Base-by-base conservation (phyloP, 2,329 filamentous ascomycete species). In the Curvularia eragrostidis region DNA sequence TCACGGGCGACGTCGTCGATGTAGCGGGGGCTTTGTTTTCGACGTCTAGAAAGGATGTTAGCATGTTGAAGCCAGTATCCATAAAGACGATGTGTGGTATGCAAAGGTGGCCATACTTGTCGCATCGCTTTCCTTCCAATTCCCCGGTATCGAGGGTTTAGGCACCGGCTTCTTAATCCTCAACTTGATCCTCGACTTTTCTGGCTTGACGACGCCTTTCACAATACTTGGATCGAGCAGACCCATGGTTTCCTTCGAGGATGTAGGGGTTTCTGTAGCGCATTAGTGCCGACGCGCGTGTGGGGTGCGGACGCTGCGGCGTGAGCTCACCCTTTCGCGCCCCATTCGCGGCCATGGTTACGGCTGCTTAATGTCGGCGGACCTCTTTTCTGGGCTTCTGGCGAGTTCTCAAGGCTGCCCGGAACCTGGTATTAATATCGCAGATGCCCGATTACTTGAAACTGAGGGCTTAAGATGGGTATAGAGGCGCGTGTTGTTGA, bases 121-220 rank as follows among this genome's bases (percentile, higher is more conserved):
- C 24, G 86, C 78, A 46, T 89, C 80, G 64, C 81, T 85, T 66
- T 90, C 88, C 66, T 84, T 85, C 89, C 89, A 91, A 68, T 89
- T 90, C 23, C 89, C 89, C 4, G 87, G 84, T 66, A 89, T 87
- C 54, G 78, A 85, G 54, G 87, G 82, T 73, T 88, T 90, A 0
- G 87, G 86, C 0, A 82, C 77, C 1, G 82, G 75, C 66, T 86
- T 89, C 76, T 87, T 91, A 21, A 91, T 61, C 61, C 77, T 78
- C 49, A 78, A 56, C 3, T 72, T 76, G 38, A 77, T 64, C 64
- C 79, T 80, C 59, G 76, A 75, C 38, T 78, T 76, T 58, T 79
- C 77, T 47, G 77, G 70, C 23, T 68, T 72, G n/a, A 79, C 63
- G 3, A 67, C 60, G 5, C 69, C 67, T 58, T 76, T 75, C 21